These are phyloP conservation scores for Cyberlindnera euphorbiiphila DNA, from an alignment of 805 yeast genomes.

Conservation along the genomic window DNA sequence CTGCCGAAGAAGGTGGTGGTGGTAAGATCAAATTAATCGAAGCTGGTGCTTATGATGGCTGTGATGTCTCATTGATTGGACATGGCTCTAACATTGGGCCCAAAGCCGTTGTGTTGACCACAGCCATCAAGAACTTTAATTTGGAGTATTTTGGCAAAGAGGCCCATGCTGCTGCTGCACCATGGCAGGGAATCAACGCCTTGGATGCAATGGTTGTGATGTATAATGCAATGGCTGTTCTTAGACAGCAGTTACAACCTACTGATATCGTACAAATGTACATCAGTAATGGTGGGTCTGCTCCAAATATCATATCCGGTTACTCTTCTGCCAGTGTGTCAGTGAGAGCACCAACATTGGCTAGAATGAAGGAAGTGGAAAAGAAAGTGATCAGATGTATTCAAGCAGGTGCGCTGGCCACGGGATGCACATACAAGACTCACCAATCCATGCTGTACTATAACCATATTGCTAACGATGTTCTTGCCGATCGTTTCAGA, in stretches of 20 bases:
- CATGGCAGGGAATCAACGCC: constrained; percentile 15
- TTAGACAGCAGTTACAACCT: constrained; percentile 9
- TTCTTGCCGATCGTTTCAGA: constrained; percentile 6
- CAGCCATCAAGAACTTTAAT: constrained; percentile 8
- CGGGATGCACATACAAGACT: constrained; percentile 11
- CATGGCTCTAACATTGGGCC: constrained; percentile 5
- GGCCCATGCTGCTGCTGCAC: constrained; percentile 16
- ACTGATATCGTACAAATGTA: constrained; percentile 12
- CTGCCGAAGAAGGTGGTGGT: constrained; percentile 14
- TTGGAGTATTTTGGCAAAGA: constrained; percentile 12
- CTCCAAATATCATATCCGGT: constrained; percentile 14
- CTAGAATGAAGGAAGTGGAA: constrained; percentile 10
- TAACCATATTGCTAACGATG: constrained; percentile 11
- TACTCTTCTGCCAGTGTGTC: constrained; percentile 8
- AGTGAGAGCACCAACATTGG: constrained; percentile 12
- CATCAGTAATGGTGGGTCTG: constrained; percentile 11
- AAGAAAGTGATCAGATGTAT: constrained; percentile 9
- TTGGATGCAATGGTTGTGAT: constrained; percentile 12
- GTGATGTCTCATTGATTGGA: constrained; percentile 12
- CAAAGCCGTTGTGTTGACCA: constrained; percentile 3
- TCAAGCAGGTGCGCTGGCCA: constrained; percentile 14
- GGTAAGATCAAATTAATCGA: constrained; percentile 13
- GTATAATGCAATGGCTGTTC: constrained; percentile 11
- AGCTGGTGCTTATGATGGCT: constrained; percentile 10
- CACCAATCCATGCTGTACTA: constrained; percentile 6